Evolutionary conservation across 2,329 filamentous ascomycete species (phyloP).

Genomic region (Phyllosticta citrichinensis): DNA sequence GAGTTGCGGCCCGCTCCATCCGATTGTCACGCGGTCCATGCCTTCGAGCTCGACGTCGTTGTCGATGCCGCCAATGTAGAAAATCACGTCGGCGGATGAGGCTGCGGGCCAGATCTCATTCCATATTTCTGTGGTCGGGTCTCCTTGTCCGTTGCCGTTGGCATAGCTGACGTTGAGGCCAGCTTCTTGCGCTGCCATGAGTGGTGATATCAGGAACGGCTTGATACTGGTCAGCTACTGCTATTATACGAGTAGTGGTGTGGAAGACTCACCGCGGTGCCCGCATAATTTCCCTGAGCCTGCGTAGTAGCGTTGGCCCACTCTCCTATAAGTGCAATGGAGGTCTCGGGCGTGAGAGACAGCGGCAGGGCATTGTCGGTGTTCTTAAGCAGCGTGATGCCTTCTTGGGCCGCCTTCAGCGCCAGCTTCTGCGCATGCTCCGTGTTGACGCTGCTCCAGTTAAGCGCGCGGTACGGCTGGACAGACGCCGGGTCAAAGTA

Average conservation of each 20-base stretch:
- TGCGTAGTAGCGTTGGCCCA: conserved; percentile 49
- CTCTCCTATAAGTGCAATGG: conserved; percentile 46
- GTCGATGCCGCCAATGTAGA: conserved; percentile 49
- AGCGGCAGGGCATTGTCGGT: conserved; percentile 38
- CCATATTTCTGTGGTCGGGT: conserved; percentile 21
- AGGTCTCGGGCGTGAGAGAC: conserved; percentile 24
- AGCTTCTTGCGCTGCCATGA: conserved; percentile 41
- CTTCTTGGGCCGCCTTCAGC: conserved; percentile 40
- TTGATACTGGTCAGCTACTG: too few species aligned
- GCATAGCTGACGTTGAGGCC: conserved; percentile 38
- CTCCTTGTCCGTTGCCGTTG: conserved; percentile 23
- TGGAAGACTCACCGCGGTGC: conserved; percentile 28
- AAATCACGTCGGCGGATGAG: conserved; percentile 38
- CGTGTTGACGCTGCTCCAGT: conserved; percentile 47
- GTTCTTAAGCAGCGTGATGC: conserved; percentile 44
- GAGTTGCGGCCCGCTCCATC: conserved; percentile 44
- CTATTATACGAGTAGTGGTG: too few species aligned
- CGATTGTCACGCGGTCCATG: conserved; percentile 41
- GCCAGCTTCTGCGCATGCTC: conserved; percentile 46
- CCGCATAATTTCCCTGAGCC: conserved; percentile 51
- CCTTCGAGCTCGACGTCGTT: conserved; percentile 42
- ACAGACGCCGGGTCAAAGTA: conserved; percentile 45
- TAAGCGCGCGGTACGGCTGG: conserved; percentile 42
- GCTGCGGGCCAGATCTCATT: conserved; percentile 21
- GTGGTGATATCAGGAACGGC: conserved; percentile 45